Evolutionary conservation across 768 basidiomycete genomes (phyloP).

Genomic region (Boletus coccyginus): DNA sequence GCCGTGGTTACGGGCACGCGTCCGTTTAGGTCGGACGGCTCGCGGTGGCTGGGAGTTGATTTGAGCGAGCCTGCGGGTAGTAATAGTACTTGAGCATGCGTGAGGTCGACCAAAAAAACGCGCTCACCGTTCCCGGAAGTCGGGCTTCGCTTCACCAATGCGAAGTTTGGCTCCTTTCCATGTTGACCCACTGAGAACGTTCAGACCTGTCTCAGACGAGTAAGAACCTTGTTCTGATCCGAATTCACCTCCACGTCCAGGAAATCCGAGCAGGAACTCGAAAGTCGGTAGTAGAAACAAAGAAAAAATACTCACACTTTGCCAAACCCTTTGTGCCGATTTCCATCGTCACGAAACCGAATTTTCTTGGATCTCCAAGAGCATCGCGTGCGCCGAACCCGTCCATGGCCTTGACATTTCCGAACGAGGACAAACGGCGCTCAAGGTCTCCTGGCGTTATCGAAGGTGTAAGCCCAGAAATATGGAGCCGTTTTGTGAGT

Average conservation of each 20-base stretch:
- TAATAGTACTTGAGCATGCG: not conserved
- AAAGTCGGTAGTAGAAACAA: not conserved
- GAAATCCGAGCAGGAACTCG: not conserved
- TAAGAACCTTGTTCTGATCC: not conserved
- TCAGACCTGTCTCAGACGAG: conserved; percentile 52
- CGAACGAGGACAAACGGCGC: conserved; percentile 60
- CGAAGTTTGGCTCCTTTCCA: conserved; percentile 89
- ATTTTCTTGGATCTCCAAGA: conserved; percentile 65
- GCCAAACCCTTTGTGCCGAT: conserved; percentile 42
- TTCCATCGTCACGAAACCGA: conserved; percentile 68
- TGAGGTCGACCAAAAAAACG: not conserved
- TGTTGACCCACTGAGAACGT: conserved; percentile 71
- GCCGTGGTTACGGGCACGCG: conserved; percentile 36
- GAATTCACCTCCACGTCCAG: not conserved
- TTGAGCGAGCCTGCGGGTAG: conserved; percentile 7
- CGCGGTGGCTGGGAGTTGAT: conserved; percentile 18
- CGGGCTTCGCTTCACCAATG: conserved; percentile 80
- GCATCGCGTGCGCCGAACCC: conserved; percentile 66
- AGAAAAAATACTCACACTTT: conserved; percentile 51
- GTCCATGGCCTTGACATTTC: conserved; percentile 64
- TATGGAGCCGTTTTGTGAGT: conserved; percentile 61
- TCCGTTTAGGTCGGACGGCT: conserved; percentile 44
- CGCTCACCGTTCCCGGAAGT: conserved; percentile 59
- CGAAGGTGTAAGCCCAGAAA: conserved; percentile 72
- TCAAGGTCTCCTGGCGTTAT: conserved; percentile 58